A percentile compares a stretch with the other conserved stretches of the same genome.
phyloP scores from a whole-genome alignment of 2,329 filamentous ascomycete genomes.

The Tolypocladium inflatum region DNA sequence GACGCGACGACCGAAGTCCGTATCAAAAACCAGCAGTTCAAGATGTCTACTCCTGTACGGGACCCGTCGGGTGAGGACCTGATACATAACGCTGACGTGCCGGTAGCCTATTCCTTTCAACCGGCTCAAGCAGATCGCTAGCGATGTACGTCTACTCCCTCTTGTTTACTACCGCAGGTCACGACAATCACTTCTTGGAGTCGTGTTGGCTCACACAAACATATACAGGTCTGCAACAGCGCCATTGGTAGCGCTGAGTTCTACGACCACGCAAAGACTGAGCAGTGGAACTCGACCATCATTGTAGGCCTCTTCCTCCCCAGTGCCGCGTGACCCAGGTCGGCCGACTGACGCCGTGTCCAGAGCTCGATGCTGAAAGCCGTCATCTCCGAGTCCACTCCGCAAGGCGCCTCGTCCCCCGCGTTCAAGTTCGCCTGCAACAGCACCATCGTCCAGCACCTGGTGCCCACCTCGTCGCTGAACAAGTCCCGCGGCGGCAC shows the following conservation, averaged over 20 bases:
- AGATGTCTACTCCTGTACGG: constrained; percentile 29
- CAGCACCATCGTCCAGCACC: constrained; percentile 95
- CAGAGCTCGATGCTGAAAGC: constrained; percentile 70
- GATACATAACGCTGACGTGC: constrained; percentile 9
- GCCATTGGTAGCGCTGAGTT: constrained; percentile 64
- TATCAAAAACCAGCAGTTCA: constrained; percentile 7
- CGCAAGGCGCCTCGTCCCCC: constrained; percentile 46
- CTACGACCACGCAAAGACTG: constrained; percentile 82
- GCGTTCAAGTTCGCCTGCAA: constrained; percentile 92
- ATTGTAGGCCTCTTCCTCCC: constrained; percentile 55
- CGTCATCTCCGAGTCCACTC: constrained; percentile 65
- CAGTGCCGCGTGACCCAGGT: neutral
- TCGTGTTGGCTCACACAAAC: neutral
- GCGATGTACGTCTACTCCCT: constrained; percentile 53
- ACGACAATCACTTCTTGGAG: neutral
- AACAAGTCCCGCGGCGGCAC: constrained; percentile 48
- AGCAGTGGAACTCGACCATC: constrained; percentile 84
- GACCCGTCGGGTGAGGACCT: neutral
- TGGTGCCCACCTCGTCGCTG: constrained; percentile 56
- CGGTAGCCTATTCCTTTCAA: constrained; percentile 63
- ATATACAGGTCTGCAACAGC: constrained; percentile 66
- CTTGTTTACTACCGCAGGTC: neutral
- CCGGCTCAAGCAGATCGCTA: constrained; percentile 76
- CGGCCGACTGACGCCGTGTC: constrained; percentile 7
- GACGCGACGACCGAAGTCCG: neutral